Percentiles rank a stretch among this genome's conserved stretches.
phyloP scores from a whole-genome alignment of 2,329 filamentous ascomycete genomes.

The Penicillium sp. region DNA sequence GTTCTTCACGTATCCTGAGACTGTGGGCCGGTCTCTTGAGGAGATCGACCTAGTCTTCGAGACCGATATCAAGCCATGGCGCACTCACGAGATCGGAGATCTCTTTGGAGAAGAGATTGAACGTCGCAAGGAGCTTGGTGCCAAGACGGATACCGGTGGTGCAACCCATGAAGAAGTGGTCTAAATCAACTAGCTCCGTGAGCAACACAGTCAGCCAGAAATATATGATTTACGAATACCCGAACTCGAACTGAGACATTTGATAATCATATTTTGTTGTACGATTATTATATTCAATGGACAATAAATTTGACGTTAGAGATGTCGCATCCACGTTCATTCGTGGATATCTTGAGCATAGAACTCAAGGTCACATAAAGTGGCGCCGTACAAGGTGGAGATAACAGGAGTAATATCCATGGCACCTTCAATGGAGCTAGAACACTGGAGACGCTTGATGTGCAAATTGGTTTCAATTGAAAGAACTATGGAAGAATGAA shows the following conservation, averaged over 20 bases:
- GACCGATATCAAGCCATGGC: slow-evolving; percentile 32
- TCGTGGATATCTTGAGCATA: too few species aligned
- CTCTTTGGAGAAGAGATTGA: slow-evolving; percentile 28
- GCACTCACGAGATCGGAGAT: slow-evolving; percentile 23
- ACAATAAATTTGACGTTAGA: too few species aligned
- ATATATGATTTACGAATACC: background rate
- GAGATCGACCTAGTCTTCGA: slow-evolving; percentile 72
- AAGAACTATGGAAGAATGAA: too few species aligned
- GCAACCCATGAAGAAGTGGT: slow-evolving; percentile 21
- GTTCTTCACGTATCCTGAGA: slow-evolving; percentile 66
- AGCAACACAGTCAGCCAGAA: background rate
- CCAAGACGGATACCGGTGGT: background rate
- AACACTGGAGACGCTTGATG: too few species aligned
- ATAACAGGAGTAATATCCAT: too few species aligned
- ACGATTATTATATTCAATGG: too few species aligned
- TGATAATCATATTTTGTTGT: background rate
- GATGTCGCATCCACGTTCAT: too few species aligned
- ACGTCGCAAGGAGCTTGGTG: slow-evolving; percentile 14
- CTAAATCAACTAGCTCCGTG: background rate
- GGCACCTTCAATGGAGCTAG: too few species aligned
- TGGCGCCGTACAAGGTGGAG: too few species aligned
- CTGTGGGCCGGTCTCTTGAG: slow-evolving; percentile 68
- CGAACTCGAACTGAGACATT: background rate
- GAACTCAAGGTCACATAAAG: too few species aligned
- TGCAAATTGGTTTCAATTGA: too few species aligned